Evolutionary conservation across 495 filamentous ascomycete genomes (phyloP).

Genomic region (Aspergillus haitiensis): DNA sequence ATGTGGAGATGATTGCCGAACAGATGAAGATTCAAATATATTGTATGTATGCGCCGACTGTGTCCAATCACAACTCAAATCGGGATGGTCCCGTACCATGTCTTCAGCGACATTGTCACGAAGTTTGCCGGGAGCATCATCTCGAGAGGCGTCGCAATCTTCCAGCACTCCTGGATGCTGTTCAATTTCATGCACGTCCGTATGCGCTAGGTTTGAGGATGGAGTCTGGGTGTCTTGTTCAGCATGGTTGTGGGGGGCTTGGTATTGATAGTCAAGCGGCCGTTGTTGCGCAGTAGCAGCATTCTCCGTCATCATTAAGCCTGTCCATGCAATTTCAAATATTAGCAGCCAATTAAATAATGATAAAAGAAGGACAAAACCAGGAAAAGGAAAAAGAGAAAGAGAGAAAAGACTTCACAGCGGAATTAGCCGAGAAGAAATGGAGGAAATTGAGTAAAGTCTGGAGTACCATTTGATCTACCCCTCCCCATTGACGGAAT

Average conservation of each 20-base stretch:
- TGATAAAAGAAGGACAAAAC: too few relatives aligned
- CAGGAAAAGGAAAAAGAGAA: not conserved
- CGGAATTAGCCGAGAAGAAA: not conserved
- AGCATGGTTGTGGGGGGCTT: constrained; percentile 16
- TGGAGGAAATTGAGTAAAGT: not conserved
- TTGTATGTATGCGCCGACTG: constrained; percentile 28
- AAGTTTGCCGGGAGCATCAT: not conserved
- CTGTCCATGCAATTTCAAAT: constrained; percentile 19
- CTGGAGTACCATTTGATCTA: constrained; percentile 39
- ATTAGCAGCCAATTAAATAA: not conserved
- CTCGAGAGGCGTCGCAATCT: not conserved
- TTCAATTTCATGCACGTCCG: not conserved
- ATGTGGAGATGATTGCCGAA: constrained; percentile 8
- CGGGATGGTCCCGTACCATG: not conserved
- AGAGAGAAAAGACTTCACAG: not conserved
- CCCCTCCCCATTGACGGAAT: constrained; percentile 33
- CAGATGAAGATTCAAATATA: constrained; percentile 29
- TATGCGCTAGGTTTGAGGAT: not conserved
- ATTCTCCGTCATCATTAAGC: constrained; percentile 44
- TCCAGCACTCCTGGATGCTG: not conserved
- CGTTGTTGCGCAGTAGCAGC: constrained; percentile 38
- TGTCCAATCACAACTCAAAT: constrained; percentile 11
- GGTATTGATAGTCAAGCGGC: constrained; percentile 37
- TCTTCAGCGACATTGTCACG: not conserved
- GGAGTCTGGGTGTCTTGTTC: constrained; percentile 7